These are phyloP conservation scores for Pseudogymnoascus sp. DNA, from an alignment of 2,329 filamentous ascomycete species.

Conservation along the genomic window DNA sequence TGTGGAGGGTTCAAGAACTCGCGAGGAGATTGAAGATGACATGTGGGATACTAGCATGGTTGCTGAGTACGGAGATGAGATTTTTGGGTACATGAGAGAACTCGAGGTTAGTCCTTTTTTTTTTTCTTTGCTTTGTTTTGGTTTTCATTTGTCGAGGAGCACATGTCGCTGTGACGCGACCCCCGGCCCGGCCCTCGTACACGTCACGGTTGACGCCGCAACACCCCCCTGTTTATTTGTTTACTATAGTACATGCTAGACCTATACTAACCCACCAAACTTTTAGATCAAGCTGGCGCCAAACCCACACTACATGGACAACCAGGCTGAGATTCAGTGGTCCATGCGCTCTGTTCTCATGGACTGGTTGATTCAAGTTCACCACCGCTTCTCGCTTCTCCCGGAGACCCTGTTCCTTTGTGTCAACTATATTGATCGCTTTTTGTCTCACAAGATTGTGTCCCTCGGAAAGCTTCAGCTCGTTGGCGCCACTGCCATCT, in stretches of 20 bases:
- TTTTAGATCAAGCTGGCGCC: slow-evolving; percentile 68
- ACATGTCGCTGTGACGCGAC: slow-evolving; percentile 12
- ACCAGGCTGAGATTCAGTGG: slow-evolving; percentile 96
- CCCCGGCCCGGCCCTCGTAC: slow-evolving; percentile 10
- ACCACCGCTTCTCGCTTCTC: slow-evolving; percentile 80
- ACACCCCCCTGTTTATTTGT: slow-evolving; percentile 15
- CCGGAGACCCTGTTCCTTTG: slow-evolving; percentile 92
- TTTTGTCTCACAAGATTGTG: slow-evolving; percentile 88
- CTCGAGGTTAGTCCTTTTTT: slow-evolving; percentile 60
- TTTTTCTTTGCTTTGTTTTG: slow-evolving; percentile 8
- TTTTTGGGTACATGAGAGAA: slow-evolving; percentile 83
- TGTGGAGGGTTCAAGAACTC: slow-evolving; percentile 32
- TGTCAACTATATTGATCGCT: slow-evolving; percentile 96
- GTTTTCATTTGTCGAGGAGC: slow-evolving; percentile 2
- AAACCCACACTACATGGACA: slow-evolving; percentile 91
- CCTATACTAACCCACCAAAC: slow-evolving; percentile 21
- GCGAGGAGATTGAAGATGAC: slow-evolving; percentile 80
- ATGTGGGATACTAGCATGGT: slow-evolving; percentile 95
- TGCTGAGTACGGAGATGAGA: slow-evolving; percentile 90
- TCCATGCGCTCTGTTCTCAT: slow-evolving; percentile 96
- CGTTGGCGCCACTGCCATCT: slow-evolving; percentile 89
- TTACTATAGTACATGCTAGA: slow-evolving; percentile 15
- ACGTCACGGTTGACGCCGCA: slow-evolving; percentile 16
- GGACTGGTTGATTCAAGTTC: slow-evolving; percentile 97
- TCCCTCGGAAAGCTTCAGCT: slow-evolving; percentile 92